Base-by-base conservation (phyloP, 495 filamentous ascomycete genomes). In the Aspergillus nanangensis region DNA sequence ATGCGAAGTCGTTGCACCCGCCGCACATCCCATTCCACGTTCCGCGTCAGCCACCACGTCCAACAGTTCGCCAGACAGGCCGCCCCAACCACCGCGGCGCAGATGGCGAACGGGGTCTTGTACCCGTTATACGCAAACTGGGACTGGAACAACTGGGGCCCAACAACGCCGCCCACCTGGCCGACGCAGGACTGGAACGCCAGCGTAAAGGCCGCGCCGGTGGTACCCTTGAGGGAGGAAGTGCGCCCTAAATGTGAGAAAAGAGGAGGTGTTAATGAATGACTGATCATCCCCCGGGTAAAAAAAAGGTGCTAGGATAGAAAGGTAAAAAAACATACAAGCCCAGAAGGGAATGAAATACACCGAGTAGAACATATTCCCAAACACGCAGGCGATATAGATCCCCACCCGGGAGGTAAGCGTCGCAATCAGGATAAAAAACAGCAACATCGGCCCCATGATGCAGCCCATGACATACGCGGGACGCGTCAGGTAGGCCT, bases 261-360 rank as follows among this genome's bases (percentile, higher is more conserved):
- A 34, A 3, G 7, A 14, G 5, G 19, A 24, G 4, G 21, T 9
- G 17, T 20, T 13, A 11, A 17, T 0, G 4, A 11, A 18, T 31
- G 18, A 5, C 9, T 2, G 32, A 34, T 34, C 32, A n/a, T 4
- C 1, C 3, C n/a, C 18, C n/a, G 1, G 3, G 11, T 13, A n/a
- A 14, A 34, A 17, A 34, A 17, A 13, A 17, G n/a, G 9, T 17
- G 5, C 1, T 9, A 24, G 20, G 22, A 20, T n/a, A n/a, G n/a
- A n/a, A n/a, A n/a, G 29, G 27, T 13, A 15, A 3, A 31, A 13
- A 20, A 15, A 52, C 44, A 5, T 44, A 52, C 50, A 65, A 13
- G 60, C 55, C 58, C 58, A 66, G 34, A 66, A 61, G 1, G 57
- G 54, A 17, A 60, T 62, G 51, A 61, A 66, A 18, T 63, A 63